Evolutionary conservation across 768 basidiomycete genomes (phyloP).

Genomic region (Clavaria fumosa): DNA sequence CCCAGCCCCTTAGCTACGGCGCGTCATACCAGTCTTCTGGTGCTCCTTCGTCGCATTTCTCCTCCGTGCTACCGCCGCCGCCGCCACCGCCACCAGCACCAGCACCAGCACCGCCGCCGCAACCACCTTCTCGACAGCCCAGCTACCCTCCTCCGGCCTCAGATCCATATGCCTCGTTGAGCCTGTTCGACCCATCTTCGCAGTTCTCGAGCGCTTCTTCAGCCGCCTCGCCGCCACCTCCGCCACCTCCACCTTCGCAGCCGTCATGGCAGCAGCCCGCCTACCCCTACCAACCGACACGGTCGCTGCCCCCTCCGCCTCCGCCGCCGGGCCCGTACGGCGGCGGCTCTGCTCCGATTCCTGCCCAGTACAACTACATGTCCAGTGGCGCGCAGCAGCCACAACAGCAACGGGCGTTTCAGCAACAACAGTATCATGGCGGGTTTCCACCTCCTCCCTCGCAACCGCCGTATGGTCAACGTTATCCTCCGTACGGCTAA

Average conservation of each 20-base stretch:
- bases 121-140: conserved; percentile 12
- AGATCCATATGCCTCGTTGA: conserved; percentile 25
- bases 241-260: conserved; percentile 13
- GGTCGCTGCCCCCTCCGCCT: conserved; percentile 8
- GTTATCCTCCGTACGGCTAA: neutral
- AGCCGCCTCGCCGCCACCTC: conserved; percentile 7
- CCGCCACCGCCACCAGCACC: conserved; percentile 14
- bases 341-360: neutral
- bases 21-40: conserved; percentile 11
- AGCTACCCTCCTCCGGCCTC: conserved; percentile 11
- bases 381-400: neutral
- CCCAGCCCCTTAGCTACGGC: conserved; percentile 4
- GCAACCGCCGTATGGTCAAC: neutral
- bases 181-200: conserved; percentile 13
- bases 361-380: neutral
- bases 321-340: conserved; percentile 5
- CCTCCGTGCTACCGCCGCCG: conserved; percentile 13
- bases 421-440: too few relatives aligned
- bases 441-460: neutral
- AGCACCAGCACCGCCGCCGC: conserved; percentile 14
- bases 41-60: conserved; percentile 6
- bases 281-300: conserved; percentile 8
- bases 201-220: too few relatives aligned
- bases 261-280: conserved; percentile 16
- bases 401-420: neutral